Evolutionary conservation across 2,329 filamentous ascomycete genomes (phyloP).

Genomic region (Diaporthe citri): DNA sequence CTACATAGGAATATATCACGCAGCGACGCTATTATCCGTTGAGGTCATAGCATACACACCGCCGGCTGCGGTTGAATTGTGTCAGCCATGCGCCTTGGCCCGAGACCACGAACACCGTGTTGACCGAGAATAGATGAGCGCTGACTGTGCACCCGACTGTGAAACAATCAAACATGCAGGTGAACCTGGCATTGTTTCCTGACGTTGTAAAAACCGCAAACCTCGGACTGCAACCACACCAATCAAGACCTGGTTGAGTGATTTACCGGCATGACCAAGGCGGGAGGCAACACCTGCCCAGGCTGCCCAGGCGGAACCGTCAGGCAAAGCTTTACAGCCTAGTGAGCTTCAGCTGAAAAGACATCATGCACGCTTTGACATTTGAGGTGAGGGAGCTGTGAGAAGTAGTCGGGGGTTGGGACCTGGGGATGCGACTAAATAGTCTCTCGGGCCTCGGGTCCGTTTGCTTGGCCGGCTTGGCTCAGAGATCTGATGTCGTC

Average conservation of each 20-base stretch:
- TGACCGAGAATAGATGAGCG: constrained; percentile 2
- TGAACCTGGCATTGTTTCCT: background rate
- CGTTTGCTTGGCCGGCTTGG: constrained; percentile 25
- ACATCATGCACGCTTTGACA: constrained; percentile 13
- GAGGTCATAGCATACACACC: background rate
- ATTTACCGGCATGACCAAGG: constrained; percentile 26
- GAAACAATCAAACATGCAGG: constrained; percentile 20
- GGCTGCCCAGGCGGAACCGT: constrained; percentile 12
- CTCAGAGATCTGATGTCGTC: constrained; percentile 22
- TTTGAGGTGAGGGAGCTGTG: background rate
- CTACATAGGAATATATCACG: too few relatives aligned
- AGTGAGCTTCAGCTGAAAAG: background rate
- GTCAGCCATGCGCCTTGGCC: constrained; percentile 15
- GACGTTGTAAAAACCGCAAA: constrained; percentile 8
- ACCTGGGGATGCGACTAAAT: background rate
- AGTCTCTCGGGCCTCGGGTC: background rate
- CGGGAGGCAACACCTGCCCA: constrained; percentile 10
- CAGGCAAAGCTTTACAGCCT: constrained; percentile 18
- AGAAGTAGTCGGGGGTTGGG: background rate
- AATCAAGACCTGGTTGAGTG: constrained; percentile 18
- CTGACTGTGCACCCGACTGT: background rate
- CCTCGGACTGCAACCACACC: background rate
- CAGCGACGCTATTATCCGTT: background rate
- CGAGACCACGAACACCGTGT: background rate
- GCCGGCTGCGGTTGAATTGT: background rate